Base-by-base conservation (phyloP, 1,284 basidiomycete species). In the Cutaneotrichosporon sp. region DNA sequence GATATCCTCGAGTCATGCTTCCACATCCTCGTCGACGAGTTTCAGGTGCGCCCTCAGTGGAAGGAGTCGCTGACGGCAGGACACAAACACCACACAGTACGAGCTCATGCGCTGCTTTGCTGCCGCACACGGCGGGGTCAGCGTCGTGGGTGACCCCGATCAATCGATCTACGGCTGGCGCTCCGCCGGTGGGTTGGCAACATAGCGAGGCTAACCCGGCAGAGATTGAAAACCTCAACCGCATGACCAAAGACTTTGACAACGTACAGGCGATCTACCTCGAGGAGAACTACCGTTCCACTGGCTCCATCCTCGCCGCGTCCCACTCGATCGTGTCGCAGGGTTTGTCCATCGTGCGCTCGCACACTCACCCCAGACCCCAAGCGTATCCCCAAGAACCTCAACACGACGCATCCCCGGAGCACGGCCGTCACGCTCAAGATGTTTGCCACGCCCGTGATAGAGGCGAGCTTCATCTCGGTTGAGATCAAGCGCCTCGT, bases 101-200 rank as follows among this genome's bases (percentile, higher is more conserved):
- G 80, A 86, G 59, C 81, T 94, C 30, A 88, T 94, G 85, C 79
- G 76, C 52, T 77, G 80, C n/a, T 83, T 93, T 51, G 86, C 84
- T 0, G 66, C 78, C 13, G 70, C 76, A 0, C 72, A 77, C 34
- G 74, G 78, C 35, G 82, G 84, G 56, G 79, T 92, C 23, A 91
- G 86, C 4, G 81, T 93, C 36, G 90, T 96, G 4, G 91, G 91
- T 0, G 91, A 96, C 74, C 90, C 91, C 0, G 90, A 96, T 72
- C 90, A 94, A 68, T 90, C 88, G 4, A 93, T 91, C 53, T 91
- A 91, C 63, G 88, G 88, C 13, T 94, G 90, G 90, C 82, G 90
- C 8, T 85, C 87, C 12, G 90, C 90, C 1, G 72, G 72, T 73
- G 36, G 41, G 62, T 36, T 37, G 13, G n/a, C n/a, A n/a, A 23